These are phyloP conservation scores for Aspergillus sp. DNA, from an alignment of 2,329 filamentous ascomycete species.

Conservation along the genomic window DNA sequence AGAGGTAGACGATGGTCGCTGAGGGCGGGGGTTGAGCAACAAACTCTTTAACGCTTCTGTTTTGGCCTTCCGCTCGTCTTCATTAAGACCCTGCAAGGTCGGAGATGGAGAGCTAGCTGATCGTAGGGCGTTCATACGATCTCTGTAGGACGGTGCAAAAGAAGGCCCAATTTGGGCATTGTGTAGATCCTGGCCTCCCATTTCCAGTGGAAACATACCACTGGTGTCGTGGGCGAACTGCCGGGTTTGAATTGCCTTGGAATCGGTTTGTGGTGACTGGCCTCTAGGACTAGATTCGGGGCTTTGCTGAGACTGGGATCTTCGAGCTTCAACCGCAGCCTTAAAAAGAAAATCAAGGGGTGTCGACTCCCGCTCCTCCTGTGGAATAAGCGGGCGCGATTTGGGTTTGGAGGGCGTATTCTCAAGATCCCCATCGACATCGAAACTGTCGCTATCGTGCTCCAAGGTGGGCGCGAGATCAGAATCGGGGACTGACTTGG, in stretches of 20 bases:
- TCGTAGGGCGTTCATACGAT: constrained; percentile 46
- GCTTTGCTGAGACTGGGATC: constrained; percentile 53
- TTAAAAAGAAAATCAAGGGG: constrained; percentile 89
- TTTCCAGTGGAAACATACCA: constrained; percentile 67
- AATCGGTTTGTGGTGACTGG: constrained; percentile 51
- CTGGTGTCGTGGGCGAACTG: constrained; percentile 50
- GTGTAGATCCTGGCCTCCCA: constrained; percentile 59
- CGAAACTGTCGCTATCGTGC: constrained; percentile 42
- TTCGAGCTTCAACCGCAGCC: constrained; percentile 69
- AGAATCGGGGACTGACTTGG: constrained; percentile 71
- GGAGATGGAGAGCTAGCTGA: constrained; percentile 36
- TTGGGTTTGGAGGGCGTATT: constrained; percentile 48
- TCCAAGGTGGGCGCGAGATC: constrained; percentile 35
- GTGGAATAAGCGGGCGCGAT: constrained; percentile 33
- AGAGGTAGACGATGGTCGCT: constrained; percentile 35
- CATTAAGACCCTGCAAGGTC: constrained; percentile 28
- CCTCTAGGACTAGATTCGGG: constrained; percentile 42
- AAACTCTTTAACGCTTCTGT: constrained; percentile 47
- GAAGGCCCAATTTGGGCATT: constrained; percentile 61
- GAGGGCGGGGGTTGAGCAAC: constrained; percentile 44
- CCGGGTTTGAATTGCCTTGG: constrained; percentile 40
- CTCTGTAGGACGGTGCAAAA: constrained; percentile 61
- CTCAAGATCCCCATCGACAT: constrained; percentile 34
- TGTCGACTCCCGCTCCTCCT: constrained; percentile 59
- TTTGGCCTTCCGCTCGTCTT: constrained; percentile 44